Conservation (phyloP, 345 rosid genomes). For the Turnera subulata region DNA sequence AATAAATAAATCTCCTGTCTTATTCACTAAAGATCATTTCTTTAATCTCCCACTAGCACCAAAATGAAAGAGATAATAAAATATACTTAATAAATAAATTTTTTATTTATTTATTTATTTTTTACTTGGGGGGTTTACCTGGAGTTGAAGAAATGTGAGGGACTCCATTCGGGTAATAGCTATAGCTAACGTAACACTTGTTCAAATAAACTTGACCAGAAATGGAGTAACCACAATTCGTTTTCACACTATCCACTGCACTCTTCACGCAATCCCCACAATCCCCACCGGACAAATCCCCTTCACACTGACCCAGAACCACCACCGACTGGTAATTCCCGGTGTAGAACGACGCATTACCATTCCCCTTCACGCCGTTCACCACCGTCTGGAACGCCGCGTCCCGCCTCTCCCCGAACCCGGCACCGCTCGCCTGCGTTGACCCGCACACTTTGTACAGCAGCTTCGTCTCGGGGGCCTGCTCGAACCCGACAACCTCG, state of each 20-base stretch:
- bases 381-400: constrained; percentile 43
- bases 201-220: constrained; percentile 65
- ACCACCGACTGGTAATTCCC: constrained; percentile 43
- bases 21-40: too few relatives aligned
- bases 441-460: constrained; percentile 57
- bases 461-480: constrained; percentile 44
- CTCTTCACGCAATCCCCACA: constrained; percentile 62
- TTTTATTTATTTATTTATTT: too few relatives aligned
- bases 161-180: constrained; percentile 75
- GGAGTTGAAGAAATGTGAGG: constrained; percentile 38
- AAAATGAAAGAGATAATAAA: too few relatives aligned
- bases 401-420: constrained; percentile 39
- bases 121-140: constrained; percentile 7
- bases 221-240: constrained; percentile 58
- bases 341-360: constrained; percentile 40
- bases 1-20: too few relatives aligned
- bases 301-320: constrained; percentile 85
- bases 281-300: constrained; percentile 54
- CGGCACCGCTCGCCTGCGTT: constrained; percentile 29
- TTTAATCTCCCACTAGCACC: too few relatives aligned
- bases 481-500: constrained; percentile 52
- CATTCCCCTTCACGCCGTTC: constrained; percentile 42
- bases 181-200: constrained; percentile 79
- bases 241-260: constrained; percentile 46
- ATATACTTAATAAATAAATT: too few relatives aligned